A percentile compares a stretch with the other conserved stretches of the same genome.
These are phyloP conservation scores for Stevia rebaudiana DNA, from an alignment of 140 eudicot genomes.

Conservation along the genomic window DNA sequence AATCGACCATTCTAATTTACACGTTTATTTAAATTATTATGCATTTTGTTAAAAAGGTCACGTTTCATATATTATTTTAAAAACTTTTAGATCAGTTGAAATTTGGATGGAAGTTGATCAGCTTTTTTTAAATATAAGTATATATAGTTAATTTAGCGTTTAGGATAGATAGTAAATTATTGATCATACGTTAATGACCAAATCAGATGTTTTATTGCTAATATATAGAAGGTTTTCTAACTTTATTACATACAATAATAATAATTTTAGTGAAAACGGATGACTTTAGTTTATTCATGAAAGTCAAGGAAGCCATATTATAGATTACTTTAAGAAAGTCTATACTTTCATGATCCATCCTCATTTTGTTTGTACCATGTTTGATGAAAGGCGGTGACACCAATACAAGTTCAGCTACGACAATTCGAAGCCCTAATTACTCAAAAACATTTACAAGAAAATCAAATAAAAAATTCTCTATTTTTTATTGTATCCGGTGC, in stretches of 20 bases:
- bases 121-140: too few relatives aligned
- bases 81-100: not conserved
- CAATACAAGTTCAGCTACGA: conserved; percentile 53
- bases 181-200: too few relatives aligned
- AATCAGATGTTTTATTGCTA: too few relatives aligned
- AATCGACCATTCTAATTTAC: not conserved
- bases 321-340: not conserved
- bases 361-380: not conserved
- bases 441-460: conserved; percentile 28
- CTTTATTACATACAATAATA: too few relatives aligned
- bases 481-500: conserved; percentile 57
- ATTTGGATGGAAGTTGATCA: not conserved
- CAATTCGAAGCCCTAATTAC: conserved; percentile 42
- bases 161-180: too few relatives aligned
- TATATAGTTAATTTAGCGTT: too few relatives aligned
- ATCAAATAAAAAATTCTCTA: conserved; percentile 31
- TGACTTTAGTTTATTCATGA: not conserved
- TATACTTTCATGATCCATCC: not conserved
- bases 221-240: too few relatives aligned
- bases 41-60: not conserved
- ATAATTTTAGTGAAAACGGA: too few relatives aligned
- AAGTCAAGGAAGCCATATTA: not conserved
- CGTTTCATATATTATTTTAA: not conserved
- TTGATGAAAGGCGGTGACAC: conserved; percentile 44
- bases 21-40: not conserved